These are phyloP conservation scores for Phytophthora syringae DNA, from an alignment of 352 stramenopile species.

Conservation along the genomic window DNA sequence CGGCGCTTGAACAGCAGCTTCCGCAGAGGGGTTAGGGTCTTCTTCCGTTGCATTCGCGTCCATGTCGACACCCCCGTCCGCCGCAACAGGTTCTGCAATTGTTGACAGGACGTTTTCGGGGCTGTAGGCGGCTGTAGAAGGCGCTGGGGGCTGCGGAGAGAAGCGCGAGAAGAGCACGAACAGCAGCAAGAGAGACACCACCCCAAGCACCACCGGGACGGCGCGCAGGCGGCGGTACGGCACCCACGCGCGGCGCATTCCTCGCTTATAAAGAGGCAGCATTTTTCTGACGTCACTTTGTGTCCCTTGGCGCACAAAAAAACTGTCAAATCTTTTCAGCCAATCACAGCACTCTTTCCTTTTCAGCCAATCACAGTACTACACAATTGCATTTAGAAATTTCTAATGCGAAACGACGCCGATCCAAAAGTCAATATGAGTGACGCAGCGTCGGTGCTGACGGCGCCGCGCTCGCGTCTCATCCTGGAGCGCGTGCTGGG, in stretches of 20 bases:
- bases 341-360: no score
- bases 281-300: slow-evolving; percentile 16
- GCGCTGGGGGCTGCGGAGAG: slow-evolving; percentile 16
- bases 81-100: slow-evolving; percentile 10
- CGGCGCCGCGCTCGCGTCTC: slow-evolving; percentile 49
- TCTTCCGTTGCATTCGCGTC: slow-evolving; percentile 11
- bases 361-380: slow-evolving; percentile 21
- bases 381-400: no score
- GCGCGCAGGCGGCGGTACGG: slow-evolving; percentile 73
- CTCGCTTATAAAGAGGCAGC: slow-evolving; percentile 73
- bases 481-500: slow-evolving; percentile 86
- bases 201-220: slow-evolving; percentile 39
- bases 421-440: not conserved
- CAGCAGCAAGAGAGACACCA: slow-evolving; percentile 59
- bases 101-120: slow-evolving; percentile 2
- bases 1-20: slow-evolving; percentile 30
- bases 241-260: slow-evolving; percentile 63
- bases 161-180: slow-evolving; percentile 60
- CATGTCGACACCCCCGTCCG: slow-evolving; percentile 19
- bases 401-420: slow-evolving; percentile 26
- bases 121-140: slow-evolving; percentile 15
- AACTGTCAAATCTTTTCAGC: no score
- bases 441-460: not conserved
- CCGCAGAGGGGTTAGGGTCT: not conserved
- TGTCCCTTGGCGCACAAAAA: slow-evolving; percentile 12